Conservation (phyloP, 2,329 filamentous ascomycete genomes). For the Bipolaris sorokiniana region DNA sequence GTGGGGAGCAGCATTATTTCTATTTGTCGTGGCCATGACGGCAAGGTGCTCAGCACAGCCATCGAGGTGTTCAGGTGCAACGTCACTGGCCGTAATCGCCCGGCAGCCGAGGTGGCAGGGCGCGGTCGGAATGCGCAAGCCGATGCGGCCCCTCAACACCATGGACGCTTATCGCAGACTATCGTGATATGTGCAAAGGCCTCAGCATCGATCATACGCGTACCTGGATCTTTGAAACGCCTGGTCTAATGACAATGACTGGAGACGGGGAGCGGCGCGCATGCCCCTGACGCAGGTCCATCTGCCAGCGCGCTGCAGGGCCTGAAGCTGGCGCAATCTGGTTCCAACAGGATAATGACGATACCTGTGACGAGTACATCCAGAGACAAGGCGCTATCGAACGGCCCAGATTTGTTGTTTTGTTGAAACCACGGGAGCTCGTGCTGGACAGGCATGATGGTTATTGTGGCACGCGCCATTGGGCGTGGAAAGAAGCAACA, state of each 20-base stretch:
- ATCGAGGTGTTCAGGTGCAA: slow-evolving; percentile 67
- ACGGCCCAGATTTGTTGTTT: slow-evolving; percentile 1
- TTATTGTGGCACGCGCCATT: slow-evolving; percentile 8
- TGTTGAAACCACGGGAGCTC: slow-evolving; percentile 16
- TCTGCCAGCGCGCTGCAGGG: background rate
- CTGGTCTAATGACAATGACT: background rate
- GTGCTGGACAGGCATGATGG: slow-evolving; percentile 8
- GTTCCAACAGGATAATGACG: background rate
- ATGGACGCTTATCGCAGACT: slow-evolving; percentile 1
- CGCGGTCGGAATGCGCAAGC: slow-evolving; percentile 13
- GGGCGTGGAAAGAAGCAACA: slow-evolving; percentile 10
- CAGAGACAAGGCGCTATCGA: slow-evolving; percentile 35
- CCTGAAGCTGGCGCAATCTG: background rate
- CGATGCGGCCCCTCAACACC: slow-evolving; percentile 19
- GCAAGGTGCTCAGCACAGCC: slow-evolving; percentile 66
- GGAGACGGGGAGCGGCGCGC: background rate
- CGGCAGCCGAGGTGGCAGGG: slow-evolving; percentile 28
- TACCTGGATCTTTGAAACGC: background rate
- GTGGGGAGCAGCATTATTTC: slow-evolving; percentile 27
- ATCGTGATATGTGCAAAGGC: background rate
- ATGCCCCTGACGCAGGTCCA: background rate
- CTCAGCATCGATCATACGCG: background rate
- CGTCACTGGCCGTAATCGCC: slow-evolving; percentile 63
- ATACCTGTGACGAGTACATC: slow-evolving; percentile 49
- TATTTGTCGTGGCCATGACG: slow-evolving; percentile 59